A percentile compares a stretch with the other conserved stretches of the same genome.
Conservation (phyloP, 306 rosid genomes). For the Lupinus albus region DNA sequence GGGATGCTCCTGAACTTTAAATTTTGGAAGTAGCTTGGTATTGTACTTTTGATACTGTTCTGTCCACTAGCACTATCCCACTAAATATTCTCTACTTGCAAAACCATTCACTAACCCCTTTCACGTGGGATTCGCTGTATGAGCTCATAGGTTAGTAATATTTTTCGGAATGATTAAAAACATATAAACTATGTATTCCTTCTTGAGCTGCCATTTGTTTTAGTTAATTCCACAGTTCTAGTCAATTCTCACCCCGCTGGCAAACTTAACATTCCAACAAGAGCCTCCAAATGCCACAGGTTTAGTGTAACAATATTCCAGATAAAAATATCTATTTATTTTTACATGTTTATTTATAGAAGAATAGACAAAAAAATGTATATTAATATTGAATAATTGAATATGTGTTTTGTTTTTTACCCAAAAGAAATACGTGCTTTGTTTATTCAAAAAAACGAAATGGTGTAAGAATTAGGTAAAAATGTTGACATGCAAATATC, state of each 20-base stretch:
- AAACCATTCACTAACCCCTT: conserved; percentile 15
- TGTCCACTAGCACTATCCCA: conserved; percentile 33
- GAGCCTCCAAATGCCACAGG: conserved; percentile 1
- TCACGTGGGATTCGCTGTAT: conserved; percentile 18
- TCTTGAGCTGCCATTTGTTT: conserved; percentile 1
- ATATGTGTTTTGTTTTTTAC: too few species aligned
- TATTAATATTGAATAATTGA: too few species aligned
- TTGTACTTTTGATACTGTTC: not conserved
- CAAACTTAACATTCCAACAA: conserved; percentile 1
- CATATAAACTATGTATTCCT: not conserved
- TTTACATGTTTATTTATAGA: too few species aligned
- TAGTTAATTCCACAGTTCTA: too few species aligned
- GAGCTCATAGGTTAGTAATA: not conserved
- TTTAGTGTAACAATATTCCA: too few species aligned
- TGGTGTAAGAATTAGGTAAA: too few species aligned
- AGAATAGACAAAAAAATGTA: too few species aligned
- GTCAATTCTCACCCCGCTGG: not conserved
- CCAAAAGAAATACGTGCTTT: too few species aligned
- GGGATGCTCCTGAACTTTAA: conserved; percentile 19
- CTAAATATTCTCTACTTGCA: not conserved
- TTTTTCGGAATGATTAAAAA: not conserved
- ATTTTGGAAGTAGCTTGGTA: not conserved
- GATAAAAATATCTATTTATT: too few species aligned
- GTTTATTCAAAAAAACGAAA: too few species aligned
- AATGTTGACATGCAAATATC: too few species aligned